Base-by-base conservation (phyloP, 129 eudicot genomes). In the Artemisia tridentata region DNA sequence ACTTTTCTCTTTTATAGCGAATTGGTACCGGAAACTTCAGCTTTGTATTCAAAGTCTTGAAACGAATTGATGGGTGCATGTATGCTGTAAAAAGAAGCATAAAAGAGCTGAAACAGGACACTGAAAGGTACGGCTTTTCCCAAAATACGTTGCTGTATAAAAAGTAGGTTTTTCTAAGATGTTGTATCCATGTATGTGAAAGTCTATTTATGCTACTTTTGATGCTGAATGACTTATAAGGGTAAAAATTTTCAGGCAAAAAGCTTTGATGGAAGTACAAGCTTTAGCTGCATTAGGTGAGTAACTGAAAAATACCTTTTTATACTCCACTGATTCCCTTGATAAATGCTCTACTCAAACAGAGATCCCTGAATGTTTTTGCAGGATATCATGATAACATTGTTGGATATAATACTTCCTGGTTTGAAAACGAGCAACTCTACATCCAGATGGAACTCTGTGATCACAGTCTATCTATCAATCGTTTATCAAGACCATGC, bases 231-330 rank as follows among this genome's bases (percentile, higher is more conserved):
- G 48, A 23, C 72, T 70, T 54, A 70, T 23, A 53, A 52, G 43
- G 58, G 58, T 48, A 56, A 61, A 7, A 43, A 0, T 49, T 48
- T 73, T 56, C 84, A 92, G 98, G 88, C 85, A 83, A 65, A 92
- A 92, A 80, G 98, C 98, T 75, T 75, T 92, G 78, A 92, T 92
- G 98, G 98, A 92, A 76, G 98, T 92, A 78, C 98, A 92, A 81
- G 91, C 98, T 67, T 69, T 92, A 80, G 95, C 95, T 52, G 95
- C 98, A 69, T 68, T 89, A 86, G 96, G 98, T 92, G 79, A 68
- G 91, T 64, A 64, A 45, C 64, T 17, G 25, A 67, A 41, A 23
- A 31, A 7, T 15, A 18, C 18, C 31, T 67, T 5, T 5, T 13
- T 14, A n/a, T 68, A 43, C 11, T 23, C 62, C 48, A 18, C 15